These are phyloP conservation scores for Thraustotheca clavata DNA, from an alignment of 352 stramenopile genomes.

Conservation along the genomic window DNA sequence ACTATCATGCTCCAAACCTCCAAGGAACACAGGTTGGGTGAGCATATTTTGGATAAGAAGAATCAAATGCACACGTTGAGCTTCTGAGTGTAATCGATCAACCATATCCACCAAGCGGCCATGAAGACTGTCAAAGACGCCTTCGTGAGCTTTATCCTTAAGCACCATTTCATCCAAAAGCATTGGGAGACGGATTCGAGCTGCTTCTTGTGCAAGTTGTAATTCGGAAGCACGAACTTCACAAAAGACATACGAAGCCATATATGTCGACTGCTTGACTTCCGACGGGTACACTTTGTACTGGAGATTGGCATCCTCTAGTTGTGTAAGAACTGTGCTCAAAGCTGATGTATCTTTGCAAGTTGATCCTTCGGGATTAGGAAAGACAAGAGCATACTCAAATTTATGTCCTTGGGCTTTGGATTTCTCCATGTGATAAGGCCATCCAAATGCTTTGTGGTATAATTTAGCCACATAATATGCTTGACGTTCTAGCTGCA, in stretches of 20 bases:
- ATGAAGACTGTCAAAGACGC: conserved; percentile 11
- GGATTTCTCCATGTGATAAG: neutral
- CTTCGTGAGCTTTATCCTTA: conserved; percentile 20
- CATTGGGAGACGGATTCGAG: conserved; percentile 63
- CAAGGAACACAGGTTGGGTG: conserved; percentile 11
- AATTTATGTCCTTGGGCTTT: neutral
- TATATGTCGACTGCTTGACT: conserved; percentile 14
- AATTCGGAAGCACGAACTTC: conserved; percentile 72
- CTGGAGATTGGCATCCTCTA: neutral
- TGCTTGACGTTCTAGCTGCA: conserved; percentile 16
- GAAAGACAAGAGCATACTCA: conserved; percentile 16
- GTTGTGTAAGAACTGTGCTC: neutral
- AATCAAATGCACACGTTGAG: conserved; percentile 13
- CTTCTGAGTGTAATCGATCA: conserved; percentile 11
- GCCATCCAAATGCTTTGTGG: conserved; percentile 21
- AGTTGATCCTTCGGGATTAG: conserved; percentile 8
- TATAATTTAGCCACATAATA: conserved; percentile 21
- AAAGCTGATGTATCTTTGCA: neutral
- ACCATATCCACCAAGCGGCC: conserved; percentile 17
- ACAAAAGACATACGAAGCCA: conserved; percentile 48
- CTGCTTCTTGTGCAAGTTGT: conserved; percentile 54
- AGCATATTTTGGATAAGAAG: conserved; percentile 19
- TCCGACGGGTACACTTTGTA: conserved; percentile 19
- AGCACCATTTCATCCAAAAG: conserved; percentile 40
- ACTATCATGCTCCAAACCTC: neutral